phyloP scores from a whole-genome alignment of 1,284 basidiomycete genomes.

The Apiotrichum laibachii region DNA sequence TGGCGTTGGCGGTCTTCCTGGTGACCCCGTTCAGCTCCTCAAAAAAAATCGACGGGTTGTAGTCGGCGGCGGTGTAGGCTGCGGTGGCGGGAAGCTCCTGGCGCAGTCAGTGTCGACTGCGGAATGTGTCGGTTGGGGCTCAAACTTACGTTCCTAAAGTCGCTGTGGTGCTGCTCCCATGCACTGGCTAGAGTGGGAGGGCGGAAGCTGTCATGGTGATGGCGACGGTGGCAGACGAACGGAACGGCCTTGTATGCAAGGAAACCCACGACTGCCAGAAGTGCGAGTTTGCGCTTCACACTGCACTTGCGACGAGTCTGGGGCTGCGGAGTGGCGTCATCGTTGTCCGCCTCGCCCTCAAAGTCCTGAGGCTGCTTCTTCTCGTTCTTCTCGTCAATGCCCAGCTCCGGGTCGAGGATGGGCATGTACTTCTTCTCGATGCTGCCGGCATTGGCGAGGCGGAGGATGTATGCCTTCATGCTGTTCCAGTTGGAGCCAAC shows the following conservation, averaged over 20 bases:
- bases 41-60: background rate
- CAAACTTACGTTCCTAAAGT: background rate
- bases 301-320: too few relatives aligned
- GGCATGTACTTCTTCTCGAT: background rate
- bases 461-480: background rate
- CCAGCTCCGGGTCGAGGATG: background rate
- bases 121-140: background rate
- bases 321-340: background rate
- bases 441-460: background rate
- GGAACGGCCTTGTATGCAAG: too few relatives aligned
- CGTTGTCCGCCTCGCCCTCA: background rate
- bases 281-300: too few relatives aligned
- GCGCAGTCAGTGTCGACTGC: background rate
- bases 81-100: background rate
- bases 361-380: background rate
- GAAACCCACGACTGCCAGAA: too few relatives aligned
- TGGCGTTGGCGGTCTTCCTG: slow-evolving; percentile 27
- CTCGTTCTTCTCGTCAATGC: background rate
- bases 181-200: background rate
- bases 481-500: background rate
- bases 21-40: background rate
- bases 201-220: too few relatives aligned
- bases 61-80: background rate
- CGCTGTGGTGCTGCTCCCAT: background rate
- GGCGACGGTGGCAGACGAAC: too few relatives aligned